Base-by-base conservation (phyloP, 2,329 filamentous ascomycete genomes). In the Zasmidium cellare region DNA sequence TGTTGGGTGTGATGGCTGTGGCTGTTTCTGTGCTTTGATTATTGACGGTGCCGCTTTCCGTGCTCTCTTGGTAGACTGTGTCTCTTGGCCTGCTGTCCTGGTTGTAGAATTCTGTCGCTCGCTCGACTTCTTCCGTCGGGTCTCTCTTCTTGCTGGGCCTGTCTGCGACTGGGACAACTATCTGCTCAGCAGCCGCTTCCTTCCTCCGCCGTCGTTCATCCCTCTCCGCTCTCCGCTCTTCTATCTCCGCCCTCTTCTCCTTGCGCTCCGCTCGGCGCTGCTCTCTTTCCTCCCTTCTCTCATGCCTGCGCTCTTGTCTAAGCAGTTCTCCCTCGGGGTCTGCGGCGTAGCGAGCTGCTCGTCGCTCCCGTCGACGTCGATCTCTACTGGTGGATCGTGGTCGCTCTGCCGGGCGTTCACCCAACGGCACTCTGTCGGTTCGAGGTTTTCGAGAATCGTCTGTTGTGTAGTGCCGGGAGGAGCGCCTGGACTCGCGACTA, bases 311-410 rank as follows among this genome's bases (percentile, higher is more conserved):
- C 22, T 46, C 51, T 5, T 53, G 41, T 28, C 55, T 52, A 7
- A 24, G 41, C 28, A 35, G 22, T 44, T 52, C 49, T 23, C 49
- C 24, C 20, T 57, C 56, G 11, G 56, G 56, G 31, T 58, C 56
- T 28, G 35, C 35, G 7, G 35, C 35, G n/a, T 41, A 41, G 35
- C 35, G 46, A 18, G 53, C 52, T 46, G 56, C 41, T 2, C 52
- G 46, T 9, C 35, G 35, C 16, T 41, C 35, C n/a, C n/a, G 35
- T 41, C 35, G 35, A 5, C 35, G 35, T 14, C 35, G 7, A 14
- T 41, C 35, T 18, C 35, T 6, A n/a, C 35, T 41, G 7, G 35
- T 18, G 3, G 35, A 41, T 41, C 35, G 35, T 41, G 35, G 16
- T 18, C n/a, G 25, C 11, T 28, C 6, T 41, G 35, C 16, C 7